Conservation (phyloP, 2,329 filamentous ascomycete species). For the Aspergillus pseudotamarii region DNA sequence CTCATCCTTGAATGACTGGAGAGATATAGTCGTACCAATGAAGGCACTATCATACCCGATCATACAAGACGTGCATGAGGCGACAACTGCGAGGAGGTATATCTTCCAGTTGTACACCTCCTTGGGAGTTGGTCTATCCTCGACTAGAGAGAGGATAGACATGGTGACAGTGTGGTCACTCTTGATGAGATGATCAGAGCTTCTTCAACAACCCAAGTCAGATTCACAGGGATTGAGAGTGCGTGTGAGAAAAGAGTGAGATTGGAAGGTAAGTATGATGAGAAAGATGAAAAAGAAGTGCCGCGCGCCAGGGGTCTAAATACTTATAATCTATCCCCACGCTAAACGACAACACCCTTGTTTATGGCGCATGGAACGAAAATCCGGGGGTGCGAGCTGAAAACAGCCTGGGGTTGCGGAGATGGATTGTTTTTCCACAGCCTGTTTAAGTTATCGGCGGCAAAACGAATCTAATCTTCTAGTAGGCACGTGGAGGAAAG, state of each 20-base stretch:
- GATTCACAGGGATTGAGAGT: not conserved
- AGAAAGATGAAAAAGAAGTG: constrained; percentile 2
- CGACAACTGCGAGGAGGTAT: constrained; percentile 57
- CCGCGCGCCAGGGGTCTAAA: constrained; percentile 4
- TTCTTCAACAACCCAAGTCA: constrained; percentile 7
- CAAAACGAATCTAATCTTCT: constrained; percentile 4
- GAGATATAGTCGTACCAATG: constrained; percentile 74
- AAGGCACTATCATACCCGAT: constrained; percentile 72
- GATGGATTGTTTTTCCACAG: not conserved
- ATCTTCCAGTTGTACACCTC: constrained; percentile 64
- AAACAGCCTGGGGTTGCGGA: constrained; percentile 14
- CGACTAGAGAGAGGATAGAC: constrained; percentile 44
- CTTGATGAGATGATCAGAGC: not conserved
- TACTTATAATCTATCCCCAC: constrained; percentile 5
- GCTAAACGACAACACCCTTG: not conserved
- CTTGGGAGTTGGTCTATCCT: constrained; percentile 57
- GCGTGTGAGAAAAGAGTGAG: not conserved
- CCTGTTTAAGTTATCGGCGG: constrained; percentile 10
- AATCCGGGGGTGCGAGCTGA: constrained; percentile 14
- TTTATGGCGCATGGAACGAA: not conserved
- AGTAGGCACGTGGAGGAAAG: not conserved
- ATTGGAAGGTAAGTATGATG: constrained; percentile 7
- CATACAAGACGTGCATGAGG: constrained; percentile 61
- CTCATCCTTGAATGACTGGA: constrained; percentile 69
- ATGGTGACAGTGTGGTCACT: constrained; percentile 27